Percentiles rank a stretch among this genome's conserved stretches.
phyloP scores from a whole-genome alignment of 768 basidiomycete genomes.

The Boletus tomentosulus region DNA sequence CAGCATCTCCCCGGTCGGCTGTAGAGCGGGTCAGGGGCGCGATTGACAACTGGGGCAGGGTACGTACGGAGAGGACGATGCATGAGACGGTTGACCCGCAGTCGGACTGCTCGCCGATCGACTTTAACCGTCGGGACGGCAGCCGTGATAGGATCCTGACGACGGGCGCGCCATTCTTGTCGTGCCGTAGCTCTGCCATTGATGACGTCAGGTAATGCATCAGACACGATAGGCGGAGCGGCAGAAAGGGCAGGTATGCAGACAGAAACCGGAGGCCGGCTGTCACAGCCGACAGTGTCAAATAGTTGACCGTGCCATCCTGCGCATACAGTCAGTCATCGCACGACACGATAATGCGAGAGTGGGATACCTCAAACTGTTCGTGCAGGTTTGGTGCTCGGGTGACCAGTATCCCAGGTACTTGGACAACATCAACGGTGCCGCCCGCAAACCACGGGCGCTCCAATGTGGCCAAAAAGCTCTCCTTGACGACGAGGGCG shows the following conservation, averaged over 20 bases:
- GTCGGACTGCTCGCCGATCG: conserved; percentile 63
- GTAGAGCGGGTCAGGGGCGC: neutral
- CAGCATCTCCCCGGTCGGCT: conserved; percentile 65
- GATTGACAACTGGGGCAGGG: neutral
- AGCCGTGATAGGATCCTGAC: conserved; percentile 64
- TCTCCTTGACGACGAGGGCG: conserved; percentile 69
- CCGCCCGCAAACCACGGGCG: conserved; percentile 87
- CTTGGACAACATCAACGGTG: conserved; percentile 78
- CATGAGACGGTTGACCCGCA: conserved; percentile 60
- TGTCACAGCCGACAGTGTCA: conserved; percentile 72
- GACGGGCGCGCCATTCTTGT: conserved; percentile 53
- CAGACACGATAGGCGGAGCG: conserved; percentile 67
- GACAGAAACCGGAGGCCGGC: conserved; percentile 75
- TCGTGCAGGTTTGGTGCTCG: conserved; percentile 57
- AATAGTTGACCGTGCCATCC: conserved; percentile 86
- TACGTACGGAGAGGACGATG: conserved; percentile 59
- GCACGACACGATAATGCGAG: neutral
- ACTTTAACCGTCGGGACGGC: conserved; percentile 49
- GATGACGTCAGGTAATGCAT: conserved; percentile 56
- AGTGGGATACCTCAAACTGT: conserved; percentile 66
- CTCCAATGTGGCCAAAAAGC: conserved; percentile 54
- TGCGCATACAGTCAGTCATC: conserved; percentile 27
- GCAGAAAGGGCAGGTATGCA: conserved; percentile 75
- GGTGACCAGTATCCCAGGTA: conserved; percentile 68
- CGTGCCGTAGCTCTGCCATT: conserved; percentile 58